A percentile compares a stretch with the other conserved stretches of the same genome.
These are phyloP conservation scores for Bromus sterilis DNA, from an alignment of 176 grass and related monocot genomes.

Conservation along the genomic window DNA sequence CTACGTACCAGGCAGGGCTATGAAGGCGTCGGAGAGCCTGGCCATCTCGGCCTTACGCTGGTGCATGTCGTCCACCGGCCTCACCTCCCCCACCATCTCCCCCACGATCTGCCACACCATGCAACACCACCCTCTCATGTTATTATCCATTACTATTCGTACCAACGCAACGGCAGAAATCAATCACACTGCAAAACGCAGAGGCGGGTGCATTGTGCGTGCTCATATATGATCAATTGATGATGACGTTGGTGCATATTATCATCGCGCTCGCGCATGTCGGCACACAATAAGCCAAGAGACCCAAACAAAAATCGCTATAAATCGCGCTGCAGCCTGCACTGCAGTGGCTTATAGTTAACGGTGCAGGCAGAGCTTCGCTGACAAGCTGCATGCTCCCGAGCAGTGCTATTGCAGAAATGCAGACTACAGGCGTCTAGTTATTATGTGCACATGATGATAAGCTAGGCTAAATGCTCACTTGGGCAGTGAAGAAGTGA, in stretches of 20 bases:
- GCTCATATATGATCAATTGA: too few relatives aligned
- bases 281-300: background rate
- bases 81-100: slow-evolving; percentile 60
- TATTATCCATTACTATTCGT: background rate
- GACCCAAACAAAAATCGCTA: too few relatives aligned
- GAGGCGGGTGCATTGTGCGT: background rate
- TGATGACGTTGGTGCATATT: background rate
- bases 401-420: too few relatives aligned
- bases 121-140: background rate
- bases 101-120: slow-evolving; percentile 32
- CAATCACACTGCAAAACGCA: background rate
- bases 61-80: slow-evolving; percentile 60
- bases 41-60: slow-evolving; percentile 76
- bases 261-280: too few relatives aligned
- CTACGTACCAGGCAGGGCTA: slow-evolving; percentile 54
- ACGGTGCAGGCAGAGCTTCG: too few relatives aligned
- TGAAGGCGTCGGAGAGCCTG: slow-evolving; percentile 57
- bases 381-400: too few relatives aligned
- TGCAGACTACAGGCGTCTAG: too few relatives aligned
- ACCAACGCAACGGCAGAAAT: background rate
- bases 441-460: background rate
- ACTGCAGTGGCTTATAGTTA: background rate
- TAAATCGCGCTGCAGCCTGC: too few relatives aligned
- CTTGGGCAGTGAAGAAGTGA: background rate
- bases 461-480: background rate